Evolutionary conservation across 371 early-diverging fungal species (phyloP), one percentile per base, ranked within the genome.

Genomic region (Entomophthora muscae): DNA sequence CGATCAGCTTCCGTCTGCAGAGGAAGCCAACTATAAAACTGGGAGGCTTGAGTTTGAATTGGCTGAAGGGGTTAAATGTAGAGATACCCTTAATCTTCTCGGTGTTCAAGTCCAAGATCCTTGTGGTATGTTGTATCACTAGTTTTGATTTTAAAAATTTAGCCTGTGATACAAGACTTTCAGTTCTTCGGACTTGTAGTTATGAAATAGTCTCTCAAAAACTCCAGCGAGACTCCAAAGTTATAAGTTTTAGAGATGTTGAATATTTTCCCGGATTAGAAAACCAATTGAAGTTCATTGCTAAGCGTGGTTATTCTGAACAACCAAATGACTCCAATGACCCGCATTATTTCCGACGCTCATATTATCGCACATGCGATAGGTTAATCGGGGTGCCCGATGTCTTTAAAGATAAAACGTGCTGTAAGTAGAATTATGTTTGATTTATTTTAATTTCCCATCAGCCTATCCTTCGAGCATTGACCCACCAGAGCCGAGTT

Each of bases 231-330:
- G 59, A 58, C 21, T 58, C 59, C 28, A 28, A 28, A 58, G 59
- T 58, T 17, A 30, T 58, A 13, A 58, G 59, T 22, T 58, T 58
- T 58, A 27, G 59, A 58, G 59, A 58, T 31, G 59, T 58, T 7
- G 59, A 58, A 22, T 58, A 58, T 31, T 23, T 32, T 7, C 24
- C 24, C 7, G 59, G 59, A 10, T 17, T 58, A 3, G 59, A 58
- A 31, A 32, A 58, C 7, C 59, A 58, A 22, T 7, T 58, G 21
- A 12, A 58, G 3, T 28, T 31, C 30, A 22, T 5, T 17, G 31
- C 13, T 13, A 30, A 22, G 27, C 24, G 21, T 10, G 23, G 10
- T 23, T 22, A 55, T 55, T 17, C 24, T 30, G 59, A 58, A 12
- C 28, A 32, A 3, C 22, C 26, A 17, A 30, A 30, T 27, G 59